Evolutionary conservation across 805 yeast genomes (phyloP).

Genomic region (Saturnispora sanitii): DNA sequence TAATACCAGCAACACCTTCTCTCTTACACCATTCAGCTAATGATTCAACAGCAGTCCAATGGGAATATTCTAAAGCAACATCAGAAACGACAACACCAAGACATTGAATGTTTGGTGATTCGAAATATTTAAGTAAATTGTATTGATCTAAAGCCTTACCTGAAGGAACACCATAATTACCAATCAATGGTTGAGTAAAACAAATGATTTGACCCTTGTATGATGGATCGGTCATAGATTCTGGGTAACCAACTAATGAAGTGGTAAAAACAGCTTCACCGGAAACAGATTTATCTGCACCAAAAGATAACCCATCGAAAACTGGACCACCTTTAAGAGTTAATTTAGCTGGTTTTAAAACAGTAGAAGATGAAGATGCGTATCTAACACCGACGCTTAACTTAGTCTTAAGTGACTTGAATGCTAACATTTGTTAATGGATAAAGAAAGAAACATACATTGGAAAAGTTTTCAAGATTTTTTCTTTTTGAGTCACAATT

Average conservation of each 20-base stretch:
- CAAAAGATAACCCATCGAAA: constrained; percentile 88
- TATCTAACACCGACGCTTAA: constrained; percentile 7
- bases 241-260: constrained; percentile 96
- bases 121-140: constrained; percentile 82
- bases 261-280: constrained; percentile 99
- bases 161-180: constrained; percentile 97
- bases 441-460: neutral
- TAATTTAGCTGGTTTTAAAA: constrained; percentile 74
- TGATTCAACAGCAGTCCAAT: constrained; percentile 98
- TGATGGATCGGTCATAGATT: constrained; percentile 95
- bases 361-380: constrained; percentile 24
- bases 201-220: constrained; percentile 96
- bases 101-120: constrained; percentile 85
- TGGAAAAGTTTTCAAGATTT: neutral
- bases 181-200: constrained; percentile 92
- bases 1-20: constrained; percentile 90
- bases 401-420: constrained; percentile 9
- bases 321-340: constrained; percentile 90
- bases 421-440: constrained; percentile 10
- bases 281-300: constrained; percentile 83
- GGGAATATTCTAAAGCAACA: constrained; percentile 92
- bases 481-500: constrained; percentile 2
- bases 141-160: constrained; percentile 70
- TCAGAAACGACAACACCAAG: constrained; percentile 95
- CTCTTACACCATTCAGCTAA: constrained; percentile 93